Evolutionary conservation across 2,329 filamentous ascomycete species (phyloP).

Genomic region (Myrmaecium sp.): DNA sequence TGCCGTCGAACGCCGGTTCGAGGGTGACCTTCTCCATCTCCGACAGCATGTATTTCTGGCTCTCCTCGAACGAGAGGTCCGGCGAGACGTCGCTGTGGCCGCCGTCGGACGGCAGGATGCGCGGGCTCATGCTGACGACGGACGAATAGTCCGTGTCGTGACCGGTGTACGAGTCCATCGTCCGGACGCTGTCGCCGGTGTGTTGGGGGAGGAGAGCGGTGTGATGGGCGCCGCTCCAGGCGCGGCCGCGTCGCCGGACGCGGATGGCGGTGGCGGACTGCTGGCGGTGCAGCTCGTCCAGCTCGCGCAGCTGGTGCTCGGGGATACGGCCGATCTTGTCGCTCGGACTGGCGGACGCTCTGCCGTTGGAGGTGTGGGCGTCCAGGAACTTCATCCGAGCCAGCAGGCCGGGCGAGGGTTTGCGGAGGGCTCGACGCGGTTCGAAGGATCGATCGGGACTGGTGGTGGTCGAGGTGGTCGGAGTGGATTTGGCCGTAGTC

Average conservation of each 20-base stretch:
- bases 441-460: no score
- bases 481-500: no score
- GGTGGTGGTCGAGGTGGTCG: no score
- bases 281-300: conserved; percentile 48
- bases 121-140: conserved; percentile 35
- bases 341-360: conserved; percentile 15
- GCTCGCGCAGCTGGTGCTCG: conserved; percentile 50
- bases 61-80: conserved; percentile 36
- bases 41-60: conserved; percentile 59
- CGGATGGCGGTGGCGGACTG: conserved; percentile 35
- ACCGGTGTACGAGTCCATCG: conserved; percentile 6
- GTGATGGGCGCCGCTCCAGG: conserved; percentile 44
- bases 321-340: conserved; percentile 50
- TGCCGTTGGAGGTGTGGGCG: conserved; percentile 20
- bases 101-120: conserved; percentile 32
- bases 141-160: conserved; percentile 29
- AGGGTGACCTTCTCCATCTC: conserved; percentile 51
- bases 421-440: conserved; percentile 18
- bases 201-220: conserved; percentile 14
- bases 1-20: neutral
- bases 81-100: conserved; percentile 28
- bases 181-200: conserved; percentile 19
- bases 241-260: conserved; percentile 49
- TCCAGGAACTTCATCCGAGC: conserved; percentile 27
- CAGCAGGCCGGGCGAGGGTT: conserved; percentile 24